Percentiles rank a stretch among this genome's conserved stretches.
Evolutionary conservation across 2,329 filamentous ascomycete genomes (phyloP).

Genomic region (Xylariaceae sp.): DNA sequence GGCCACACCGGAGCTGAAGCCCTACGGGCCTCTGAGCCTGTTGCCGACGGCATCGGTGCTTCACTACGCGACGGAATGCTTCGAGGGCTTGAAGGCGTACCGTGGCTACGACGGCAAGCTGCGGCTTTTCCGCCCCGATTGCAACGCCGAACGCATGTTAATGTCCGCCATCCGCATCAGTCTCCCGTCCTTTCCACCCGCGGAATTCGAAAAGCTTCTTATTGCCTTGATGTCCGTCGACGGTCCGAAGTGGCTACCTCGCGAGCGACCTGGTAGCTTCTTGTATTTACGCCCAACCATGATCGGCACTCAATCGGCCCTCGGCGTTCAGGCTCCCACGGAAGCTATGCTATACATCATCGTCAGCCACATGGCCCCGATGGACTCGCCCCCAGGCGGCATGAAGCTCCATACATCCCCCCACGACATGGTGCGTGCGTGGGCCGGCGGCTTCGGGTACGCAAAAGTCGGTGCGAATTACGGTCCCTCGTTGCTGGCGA

Average conservation of each 20-base stretch:
- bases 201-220: conserved; percentile 61
- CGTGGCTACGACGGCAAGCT: conserved; percentile 62
- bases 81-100: conserved; percentile 71
- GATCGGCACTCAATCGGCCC: conserved; percentile 74
- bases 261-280: conserved; percentile 62
- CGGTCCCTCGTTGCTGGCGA: conserved; percentile 75
- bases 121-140: conserved; percentile 61
- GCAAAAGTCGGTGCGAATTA: conserved; percentile 95
- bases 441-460: conserved; percentile 89
- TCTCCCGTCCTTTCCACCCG: conserved; percentile 59
- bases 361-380: conserved; percentile 55
- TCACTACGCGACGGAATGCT: conserved; percentile 74
- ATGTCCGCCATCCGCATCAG: conserved; percentile 53
- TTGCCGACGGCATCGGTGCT: conserved; percentile 65
- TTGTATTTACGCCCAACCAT: conserved; percentile 84
- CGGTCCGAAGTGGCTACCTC: conserved; percentile 74
- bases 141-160: conserved; percentile 55
- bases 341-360: conserved; percentile 90
- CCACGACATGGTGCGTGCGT: conserved; percentile 81
- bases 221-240: conserved; percentile 65
- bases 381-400: conserved; percentile 51
- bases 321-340: conserved; percentile 75
- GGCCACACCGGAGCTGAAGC: conserved; percentile 59
- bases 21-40: conserved; percentile 62
- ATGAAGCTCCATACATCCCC: conserved; percentile 74